Percentiles rank a stretch among this genome's conserved stretches.
These are phyloP conservation scores for Alternaria sp. DNA, from an alignment of 2,329 filamentous ascomycete species.

Conservation along the genomic window DNA sequence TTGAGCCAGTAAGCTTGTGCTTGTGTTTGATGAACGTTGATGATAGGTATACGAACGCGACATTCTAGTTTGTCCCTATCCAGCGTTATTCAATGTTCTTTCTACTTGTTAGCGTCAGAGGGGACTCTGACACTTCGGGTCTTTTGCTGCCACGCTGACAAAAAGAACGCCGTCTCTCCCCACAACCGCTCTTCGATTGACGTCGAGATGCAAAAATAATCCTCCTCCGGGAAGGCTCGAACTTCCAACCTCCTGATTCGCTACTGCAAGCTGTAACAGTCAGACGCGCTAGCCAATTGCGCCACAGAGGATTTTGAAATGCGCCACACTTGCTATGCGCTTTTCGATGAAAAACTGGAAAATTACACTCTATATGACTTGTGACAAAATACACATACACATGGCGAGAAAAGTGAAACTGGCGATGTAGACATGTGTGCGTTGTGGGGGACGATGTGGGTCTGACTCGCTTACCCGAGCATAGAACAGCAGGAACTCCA, in stretches of 20 bases:
- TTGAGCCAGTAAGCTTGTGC: no score
- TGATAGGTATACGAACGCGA: no score
- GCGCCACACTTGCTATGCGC: slow-evolving; percentile 30
- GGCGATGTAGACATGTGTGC: not conserved
- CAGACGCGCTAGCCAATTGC: slow-evolving; percentile 68
- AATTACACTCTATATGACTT: not conserved
- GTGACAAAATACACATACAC: not conserved
- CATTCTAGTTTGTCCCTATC: not conserved
- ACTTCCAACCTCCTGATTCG: slow-evolving; percentile 45
- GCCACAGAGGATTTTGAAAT: slow-evolving; percentile 49
- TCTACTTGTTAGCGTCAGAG: not conserved
- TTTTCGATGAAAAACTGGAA: slow-evolving; percentile 4
- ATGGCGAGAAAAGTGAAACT: not conserved
- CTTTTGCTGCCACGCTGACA: not conserved
- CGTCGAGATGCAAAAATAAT: not conserved
- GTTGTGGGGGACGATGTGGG: slow-evolving; percentile 10
- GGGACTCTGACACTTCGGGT: not conserved
- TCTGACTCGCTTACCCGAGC: slow-evolving; percentile 16
- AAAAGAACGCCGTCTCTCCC: not conserved
- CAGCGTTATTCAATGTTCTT: not conserved
- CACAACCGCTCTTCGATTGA: not conserved
- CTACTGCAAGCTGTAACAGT: slow-evolving; percentile 58
- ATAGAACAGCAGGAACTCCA: not conserved
- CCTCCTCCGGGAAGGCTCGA: slow-evolving; percentile 46
- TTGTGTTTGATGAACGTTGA: no score